Evolutionary conservation across 331 rosid genomes (phyloP), one percentile per base, ranked within the genome.

Genomic region (Saraca asoca): DNA sequence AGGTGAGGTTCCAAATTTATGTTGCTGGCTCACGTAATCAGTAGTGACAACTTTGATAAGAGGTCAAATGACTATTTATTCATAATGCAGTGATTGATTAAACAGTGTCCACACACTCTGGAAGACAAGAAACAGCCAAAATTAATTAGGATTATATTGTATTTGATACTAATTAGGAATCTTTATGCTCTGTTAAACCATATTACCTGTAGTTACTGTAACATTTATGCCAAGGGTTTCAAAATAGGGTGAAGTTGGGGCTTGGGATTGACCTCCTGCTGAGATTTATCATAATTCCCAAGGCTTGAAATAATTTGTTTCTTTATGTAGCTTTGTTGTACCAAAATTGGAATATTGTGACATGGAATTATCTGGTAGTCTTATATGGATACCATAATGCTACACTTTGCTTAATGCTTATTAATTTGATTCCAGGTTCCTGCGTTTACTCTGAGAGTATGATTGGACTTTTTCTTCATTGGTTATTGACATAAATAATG

Each of bases 391-490:
- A 38, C 64, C 20, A 44, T 7, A 56, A 39, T 73, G n/a, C 20
- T 33, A 45, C 56, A 55, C n/a, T 65, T 1, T 24, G 31, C 31
- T 24, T 24, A 1, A 15, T 63, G 65, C 51, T 48, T 13, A 38
- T 71, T 62, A 24, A 59, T 60, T 74, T 79, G n/a, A 12, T 68
- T 64, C 62, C 82, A 94, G 98, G 86, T 94, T 94, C 80, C 75
- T 94, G 71, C 78, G 87, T 64, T 70, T 88, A 73, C 80, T 90
- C 67, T 81, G 92, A 39, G 79, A 88, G 69, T 94, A 86, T 77
- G 95, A 90, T 68, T 93, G 97, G 98, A 77, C 86, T 58, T 90
- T 86, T 80, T 82, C 90, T 66, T 81, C 96, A 6, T 58, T 94
- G 68, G 69, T 90, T 71, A 86, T 94, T 66, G 97, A 94, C 92